These are phyloP conservation scores for Telopea speciosissima DNA, from an alignment of 177 flowering plant genomes.

Conservation along the genomic window DNA sequence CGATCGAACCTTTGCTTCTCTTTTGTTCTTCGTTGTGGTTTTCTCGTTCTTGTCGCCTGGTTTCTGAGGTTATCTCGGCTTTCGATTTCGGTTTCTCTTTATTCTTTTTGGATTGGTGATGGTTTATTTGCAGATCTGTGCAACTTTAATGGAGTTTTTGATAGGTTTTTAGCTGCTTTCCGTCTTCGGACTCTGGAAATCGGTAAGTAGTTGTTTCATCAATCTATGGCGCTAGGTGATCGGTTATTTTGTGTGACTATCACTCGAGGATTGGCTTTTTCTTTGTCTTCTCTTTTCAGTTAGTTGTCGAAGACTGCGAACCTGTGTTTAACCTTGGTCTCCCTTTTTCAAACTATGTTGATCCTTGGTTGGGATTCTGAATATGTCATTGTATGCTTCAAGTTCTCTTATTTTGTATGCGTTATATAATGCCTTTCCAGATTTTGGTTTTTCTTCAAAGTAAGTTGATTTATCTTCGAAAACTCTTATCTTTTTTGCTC, in stretches of 20 bases:
- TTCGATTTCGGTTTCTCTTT: background rate
- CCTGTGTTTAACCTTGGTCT: background rate
- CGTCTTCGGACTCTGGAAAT: constrained; percentile 2
- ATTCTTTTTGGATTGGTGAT: constrained; percentile 2
- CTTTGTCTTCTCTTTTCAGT: background rate
- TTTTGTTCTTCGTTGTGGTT: constrained; percentile 4
- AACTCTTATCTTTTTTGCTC: too few relatives aligned
- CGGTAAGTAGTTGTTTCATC: constrained; percentile 9
- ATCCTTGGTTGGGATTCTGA: background rate
- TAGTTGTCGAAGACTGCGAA: background rate
- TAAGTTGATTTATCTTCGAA: too few relatives aligned
- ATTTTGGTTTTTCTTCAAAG: too few relatives aligned
- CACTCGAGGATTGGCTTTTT: too few relatives aligned
- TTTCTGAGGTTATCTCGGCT: background rate
- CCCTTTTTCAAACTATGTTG: background rate
- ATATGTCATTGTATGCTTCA: too few relatives aligned
- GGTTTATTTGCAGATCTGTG: constrained; percentile 8
- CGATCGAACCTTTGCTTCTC: background rate
- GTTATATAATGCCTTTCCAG: background rate
- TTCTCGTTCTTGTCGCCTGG: constrained; percentile 1
- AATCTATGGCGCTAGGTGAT: background rate
- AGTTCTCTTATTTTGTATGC: background rate
- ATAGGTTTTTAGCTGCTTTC: background rate
- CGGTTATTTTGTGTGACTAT: background rate
- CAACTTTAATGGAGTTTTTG: background rate